Conservation (phyloP, 2,329 filamentous ascomycete genomes). For the Davidsoniella australis region DNA sequence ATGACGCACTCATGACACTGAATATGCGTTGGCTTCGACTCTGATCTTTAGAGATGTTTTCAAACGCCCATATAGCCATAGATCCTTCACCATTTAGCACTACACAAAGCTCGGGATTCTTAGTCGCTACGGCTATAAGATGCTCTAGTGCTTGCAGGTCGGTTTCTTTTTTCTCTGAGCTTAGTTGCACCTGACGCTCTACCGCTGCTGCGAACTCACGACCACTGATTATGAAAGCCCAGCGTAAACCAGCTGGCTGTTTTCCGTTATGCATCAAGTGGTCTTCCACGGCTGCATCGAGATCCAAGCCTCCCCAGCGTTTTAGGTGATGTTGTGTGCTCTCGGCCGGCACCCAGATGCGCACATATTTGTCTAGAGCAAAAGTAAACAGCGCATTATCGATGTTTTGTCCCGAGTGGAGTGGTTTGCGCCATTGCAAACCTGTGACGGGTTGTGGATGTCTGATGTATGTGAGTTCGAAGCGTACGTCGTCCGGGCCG, state of each 20-base stretch:
- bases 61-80: slow-evolving; percentile 85
- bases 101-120: slow-evolving; percentile 72
- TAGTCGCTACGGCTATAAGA: slow-evolving; percentile 70
- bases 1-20: slow-evolving; percentile 65
- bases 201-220: slow-evolving; percentile 63
- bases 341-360: slow-evolving; percentile 71
- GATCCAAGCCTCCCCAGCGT: slow-evolving; percentile 66
- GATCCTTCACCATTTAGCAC: slow-evolving; percentile 68
- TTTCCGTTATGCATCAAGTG: slow-evolving; percentile 15
- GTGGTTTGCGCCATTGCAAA: slow-evolving; percentile 70
- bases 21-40: slow-evolving; percentile 55
- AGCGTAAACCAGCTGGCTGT: slow-evolving; percentile 27
- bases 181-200: slow-evolving; percentile 52
- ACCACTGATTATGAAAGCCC: slow-evolving; percentile 69
- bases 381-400: slow-evolving; percentile 85
- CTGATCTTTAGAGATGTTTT: slow-evolving; percentile 51
- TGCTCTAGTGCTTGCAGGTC: slow-evolving; percentile 50
- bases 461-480: slow-evolving; percentile 80
- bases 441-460: slow-evolving; percentile 69
- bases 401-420: slow-evolving; percentile 57
- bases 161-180: slow-evolving; percentile 4
- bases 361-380: slow-evolving; percentile 61
- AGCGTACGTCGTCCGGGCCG: slow-evolving; percentile 64
- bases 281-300: slow-evolving; percentile 51
- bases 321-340: slow-evolving; percentile 49